Percentiles rank a stretch among this genome's conserved stretches.
These are phyloP conservation scores for Prunus dulcis DNA, from an alignment of 306 rosid genomes.

Conservation along the genomic window DNA sequence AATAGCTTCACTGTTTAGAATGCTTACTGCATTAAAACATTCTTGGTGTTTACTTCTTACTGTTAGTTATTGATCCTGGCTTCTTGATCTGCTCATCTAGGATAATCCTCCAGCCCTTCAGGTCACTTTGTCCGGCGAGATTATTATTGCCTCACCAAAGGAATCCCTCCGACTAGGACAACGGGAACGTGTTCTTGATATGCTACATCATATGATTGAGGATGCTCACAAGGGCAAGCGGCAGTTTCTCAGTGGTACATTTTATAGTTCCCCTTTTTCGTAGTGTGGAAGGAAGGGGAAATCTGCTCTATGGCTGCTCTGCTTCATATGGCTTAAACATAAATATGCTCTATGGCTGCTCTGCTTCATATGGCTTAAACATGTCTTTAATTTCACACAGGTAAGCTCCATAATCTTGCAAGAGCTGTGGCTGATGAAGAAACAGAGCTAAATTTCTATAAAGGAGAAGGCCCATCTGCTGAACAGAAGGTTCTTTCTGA, in stretches of 20 bases:
- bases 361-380: constrained; percentile 23
- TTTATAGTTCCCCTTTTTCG: constrained; percentile 16
- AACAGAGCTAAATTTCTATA: constrained; percentile 56
- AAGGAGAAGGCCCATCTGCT: constrained; percentile 66
- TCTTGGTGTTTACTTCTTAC: not conserved
- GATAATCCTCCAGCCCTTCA: constrained; percentile 73
- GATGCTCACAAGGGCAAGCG: constrained; percentile 94
- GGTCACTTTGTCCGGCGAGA: constrained; percentile 73
- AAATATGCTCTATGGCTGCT: constrained; percentile 10
- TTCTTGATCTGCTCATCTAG: constrained; percentile 47
- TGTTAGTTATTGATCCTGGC: constrained; percentile 13
- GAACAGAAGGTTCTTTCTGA: constrained; percentile 58
- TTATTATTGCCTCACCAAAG: constrained; percentile 46
- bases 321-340: constrained; percentile 16
- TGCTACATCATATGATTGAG: constrained; percentile 96
- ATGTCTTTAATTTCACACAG: constrained; percentile 37
- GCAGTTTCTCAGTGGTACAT: constrained; percentile 86
- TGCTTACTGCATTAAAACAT: not conserved
- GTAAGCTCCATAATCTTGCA: constrained; percentile 97
- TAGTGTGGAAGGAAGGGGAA: not conserved
- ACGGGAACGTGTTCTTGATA: constrained; percentile 91
- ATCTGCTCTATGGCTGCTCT: no score
- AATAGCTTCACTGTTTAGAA: not conserved
- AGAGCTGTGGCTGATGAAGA: constrained; percentile 98
- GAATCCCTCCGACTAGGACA: constrained; percentile 79